Evolutionary conservation across 2,329 filamentous ascomycete genomes (phyloP), one percentile per base, ranked within the genome.

Genomic region (Sporothrix sp.): DNA sequence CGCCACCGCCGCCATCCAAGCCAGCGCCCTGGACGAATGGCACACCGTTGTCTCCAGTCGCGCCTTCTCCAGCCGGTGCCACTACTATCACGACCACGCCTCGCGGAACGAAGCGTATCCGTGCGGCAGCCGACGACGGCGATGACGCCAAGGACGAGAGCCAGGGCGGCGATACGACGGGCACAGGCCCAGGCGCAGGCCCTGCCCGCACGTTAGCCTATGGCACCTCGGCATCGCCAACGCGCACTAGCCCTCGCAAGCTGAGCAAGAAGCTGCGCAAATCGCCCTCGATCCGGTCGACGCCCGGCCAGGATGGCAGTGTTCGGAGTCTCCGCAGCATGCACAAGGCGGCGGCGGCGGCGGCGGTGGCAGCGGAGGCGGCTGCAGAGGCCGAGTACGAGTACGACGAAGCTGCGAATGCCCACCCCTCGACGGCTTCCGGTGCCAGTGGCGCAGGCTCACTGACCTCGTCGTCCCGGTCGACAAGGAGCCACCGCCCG

Each of bases 231-330:
- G 48, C 33, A 21, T 42, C 51, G 7, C 52, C 47, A 52, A 51
- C 55, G 60, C 44, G 43, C 14, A 47, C 39, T 10, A 45, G 43
- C n/a, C 44, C 52, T 1, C 59, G 61, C 40, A 69, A 67, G 55
- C 64, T 70, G 20, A 66, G 68, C 51, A 77, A 77, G 67, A 78
- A 76, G 61, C 64, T 79, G 44, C 73, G 77, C 50, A 74, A 75
- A 64, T 72, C 69, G 7, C 64, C 43, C 33, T 45, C 43, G 3
- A 45, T 45, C 21, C 43, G 43, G 9, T 45, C 43, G 13, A 45
- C 43, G 9, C 43, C 30, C 7, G 43, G 43, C 10, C 43, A 35
- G 13, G 43, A 45, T 20, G 43, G 43, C 20, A 45, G 43, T 18
- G 43, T 45, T n/a, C 43, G 43, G 8, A 45, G 43, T 30, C 30